Conservation (phyloP, 2,329 filamentous ascomycete species). For the Botryotinia globosa region DNA sequence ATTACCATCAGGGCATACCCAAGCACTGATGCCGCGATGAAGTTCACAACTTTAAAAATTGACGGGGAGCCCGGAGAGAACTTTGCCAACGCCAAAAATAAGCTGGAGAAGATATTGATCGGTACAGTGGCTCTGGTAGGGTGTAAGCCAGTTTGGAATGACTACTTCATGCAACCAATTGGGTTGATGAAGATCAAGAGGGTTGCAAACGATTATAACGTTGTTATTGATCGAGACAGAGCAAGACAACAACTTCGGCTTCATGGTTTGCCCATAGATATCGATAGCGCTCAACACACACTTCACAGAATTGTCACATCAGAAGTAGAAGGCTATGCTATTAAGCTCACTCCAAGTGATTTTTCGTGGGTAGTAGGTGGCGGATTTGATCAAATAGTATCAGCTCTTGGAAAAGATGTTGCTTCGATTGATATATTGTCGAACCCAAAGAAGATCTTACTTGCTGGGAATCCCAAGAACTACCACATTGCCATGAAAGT, state of each 20-base stretch:
- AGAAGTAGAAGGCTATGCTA: slow-evolving; percentile 29
- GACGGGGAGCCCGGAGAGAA: slow-evolving; percentile 39
- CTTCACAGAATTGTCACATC: slow-evolving; percentile 34
- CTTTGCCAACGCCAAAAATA: slow-evolving; percentile 39
- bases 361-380: neutral
- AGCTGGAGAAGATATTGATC: slow-evolving; percentile 38
- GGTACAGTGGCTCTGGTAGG: slow-evolving; percentile 37
- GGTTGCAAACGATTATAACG: neutral
- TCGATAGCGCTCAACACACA: slow-evolving; percentile 25
- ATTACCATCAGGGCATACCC: slow-evolving; percentile 36
- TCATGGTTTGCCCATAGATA: neutral
- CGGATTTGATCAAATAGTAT: slow-evolving; percentile 2
- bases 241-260: neutral
- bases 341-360: slow-evolving; percentile 34
- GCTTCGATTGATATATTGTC: slow-evolving; percentile 29
- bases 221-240: slow-evolving; percentile 11
- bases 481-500: neutral
- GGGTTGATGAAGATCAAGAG: slow-evolving; percentile 24
- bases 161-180: slow-evolving; percentile 21
- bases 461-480: neutral
- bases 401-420: neutral
- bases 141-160: slow-evolving; percentile 38
- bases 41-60: slow-evolving; percentile 41
- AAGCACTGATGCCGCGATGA: slow-evolving; percentile 27
- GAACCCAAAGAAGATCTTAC: neutral